These are phyloP conservation scores for Ophiocordyceps unilateralis DNA, from an alignment of 2,329 filamentous ascomycete species.

Conservation along the genomic window DNA sequence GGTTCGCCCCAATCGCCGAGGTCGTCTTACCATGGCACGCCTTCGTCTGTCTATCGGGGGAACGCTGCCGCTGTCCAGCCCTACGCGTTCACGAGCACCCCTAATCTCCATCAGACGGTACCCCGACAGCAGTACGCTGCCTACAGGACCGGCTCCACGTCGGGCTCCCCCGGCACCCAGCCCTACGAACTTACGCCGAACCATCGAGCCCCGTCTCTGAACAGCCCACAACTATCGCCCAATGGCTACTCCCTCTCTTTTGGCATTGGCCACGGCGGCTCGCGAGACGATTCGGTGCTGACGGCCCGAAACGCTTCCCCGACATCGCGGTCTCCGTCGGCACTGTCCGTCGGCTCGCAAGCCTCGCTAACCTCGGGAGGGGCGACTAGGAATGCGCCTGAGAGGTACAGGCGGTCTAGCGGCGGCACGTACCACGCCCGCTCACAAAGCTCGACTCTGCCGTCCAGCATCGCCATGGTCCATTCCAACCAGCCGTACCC, in stretches of 20 bases:
- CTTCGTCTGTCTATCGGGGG: slow-evolving; percentile 33
- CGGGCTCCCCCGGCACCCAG: slow-evolving; percentile 19
- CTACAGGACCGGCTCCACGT: slow-evolving; percentile 26
- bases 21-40: slow-evolving; percentile 12
- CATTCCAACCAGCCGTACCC: slow-evolving; percentile 14
- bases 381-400: slow-evolving; percentile 37
- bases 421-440: slow-evolving; percentile 24
- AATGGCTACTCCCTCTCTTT: slow-evolving; percentile 20
- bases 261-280: slow-evolving; percentile 20
- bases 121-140: slow-evolving; percentile 33
- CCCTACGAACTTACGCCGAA: slow-evolving; percentile 8
- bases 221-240: slow-evolving; percentile 22
- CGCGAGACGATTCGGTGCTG: slow-evolving; percentile 35
- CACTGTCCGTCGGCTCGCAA: slow-evolving; percentile 22
- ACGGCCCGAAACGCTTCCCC: slow-evolving; percentile 22
- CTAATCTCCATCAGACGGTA: slow-evolving; percentile 38
- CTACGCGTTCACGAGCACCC: slow-evolving; percentile 60
- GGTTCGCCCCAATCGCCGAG: slow-evolving; percentile 16
- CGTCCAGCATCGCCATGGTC: slow-evolving; percentile 9
- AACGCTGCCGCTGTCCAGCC: slow-evolving; percentile 48
- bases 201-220: slow-evolving; percentile 10
- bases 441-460: slow-evolving; percentile 18
- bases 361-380: slow-evolving; percentile 25
- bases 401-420: slow-evolving; percentile 61
- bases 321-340: slow-evolving; percentile 24